Percentiles rank a stretch among this genome's conserved stretches.
Evolutionary conservation across 805 yeast genomes (phyloP).

Genomic region (Hanseniaspora lindneri): DNA sequence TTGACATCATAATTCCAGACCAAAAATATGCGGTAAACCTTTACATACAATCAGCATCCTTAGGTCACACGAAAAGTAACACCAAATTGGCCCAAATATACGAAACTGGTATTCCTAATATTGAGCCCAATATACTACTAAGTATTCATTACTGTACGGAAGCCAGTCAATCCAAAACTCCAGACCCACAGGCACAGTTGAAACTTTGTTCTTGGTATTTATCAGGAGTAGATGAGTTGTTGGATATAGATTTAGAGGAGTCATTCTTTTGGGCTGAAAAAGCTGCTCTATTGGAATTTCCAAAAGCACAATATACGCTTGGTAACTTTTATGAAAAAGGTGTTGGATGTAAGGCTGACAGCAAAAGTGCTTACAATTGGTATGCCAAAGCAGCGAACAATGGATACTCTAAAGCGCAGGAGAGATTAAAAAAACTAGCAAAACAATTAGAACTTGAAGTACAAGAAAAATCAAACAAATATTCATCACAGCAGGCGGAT

Average conservation of each 20-base stretch:
- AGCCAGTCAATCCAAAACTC: slow-evolving; percentile 58
- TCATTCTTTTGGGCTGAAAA: slow-evolving; percentile 90
- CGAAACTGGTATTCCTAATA: slow-evolving; percentile 55
- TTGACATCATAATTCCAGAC: slow-evolving; percentile 79
- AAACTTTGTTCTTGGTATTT: slow-evolving; percentile 95
- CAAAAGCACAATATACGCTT: slow-evolving; percentile 76
- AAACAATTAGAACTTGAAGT: slow-evolving; percentile 9
- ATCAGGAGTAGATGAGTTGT: slow-evolving; percentile 76
- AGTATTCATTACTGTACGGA: slow-evolving; percentile 87
- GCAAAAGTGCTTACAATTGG: slow-evolving; percentile 57
- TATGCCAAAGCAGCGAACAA: slow-evolving; percentile 58
- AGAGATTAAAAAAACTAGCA: slow-evolving; percentile 24
- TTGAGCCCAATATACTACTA: slow-evolving; percentile 68
- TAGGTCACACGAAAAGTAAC: slow-evolving; percentile 75
- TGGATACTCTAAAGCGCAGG: slow-evolving; percentile 41
- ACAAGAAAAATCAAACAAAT: not conserved
- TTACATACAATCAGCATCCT: slow-evolving; percentile 75
- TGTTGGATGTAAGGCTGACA: slow-evolving; percentile 61
- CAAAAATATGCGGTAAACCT: slow-evolving; percentile 71
- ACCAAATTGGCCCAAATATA: slow-evolving; percentile 70
- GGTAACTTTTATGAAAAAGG: slow-evolving; percentile 81
- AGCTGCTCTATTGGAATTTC: slow-evolving; percentile 63
- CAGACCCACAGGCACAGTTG: slow-evolving; percentile 81
- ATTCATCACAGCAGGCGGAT: no score
- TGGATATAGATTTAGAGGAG: slow-evolving; percentile 66